phyloP scores from a whole-genome alignment of 306 rosid genomes.

The Pterocarpus santalinus region DNA sequence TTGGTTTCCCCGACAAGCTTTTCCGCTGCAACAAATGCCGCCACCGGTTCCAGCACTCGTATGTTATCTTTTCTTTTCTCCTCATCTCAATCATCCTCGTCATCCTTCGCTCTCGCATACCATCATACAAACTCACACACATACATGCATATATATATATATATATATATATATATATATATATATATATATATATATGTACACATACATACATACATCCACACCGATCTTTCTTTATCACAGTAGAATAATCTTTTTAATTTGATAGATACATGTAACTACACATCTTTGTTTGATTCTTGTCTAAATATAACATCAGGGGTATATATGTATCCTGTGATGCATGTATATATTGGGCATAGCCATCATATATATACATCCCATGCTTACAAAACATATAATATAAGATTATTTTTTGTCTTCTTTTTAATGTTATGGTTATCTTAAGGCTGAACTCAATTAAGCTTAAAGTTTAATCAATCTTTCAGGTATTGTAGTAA shows the following conservation, averaged over 20 bases:
- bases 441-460: slow-evolving; percentile 21
- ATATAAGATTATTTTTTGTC: no score
- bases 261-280: slow-evolving; percentile 33
- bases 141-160: neutral
- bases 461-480: neutral
- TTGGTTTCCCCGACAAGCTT: slow-evolving; percentile 91
- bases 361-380: no score
- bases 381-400: no score
- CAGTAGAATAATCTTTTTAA: slow-evolving; percentile 26
- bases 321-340: no score
- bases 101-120: neutral
- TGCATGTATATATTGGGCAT: no score
- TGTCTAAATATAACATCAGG: no score
- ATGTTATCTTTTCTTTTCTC: neutral
- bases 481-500: slow-evolving; percentile 78
- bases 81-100: neutral
- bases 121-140: neutral
- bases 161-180: neutral
- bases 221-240: slow-evolving; percentile 39
- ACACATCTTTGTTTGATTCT: slow-evolving; percentile 27
- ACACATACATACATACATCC: neutral
- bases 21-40: slow-evolving; percentile 93
- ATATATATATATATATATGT: neutral
- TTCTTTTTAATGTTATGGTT: neutral
- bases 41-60: slow-evolving; percentile 95